Evolutionary conservation across 768 basidiomycete species (phyloP).

Genomic region (Termitomyces sp.): DNA sequence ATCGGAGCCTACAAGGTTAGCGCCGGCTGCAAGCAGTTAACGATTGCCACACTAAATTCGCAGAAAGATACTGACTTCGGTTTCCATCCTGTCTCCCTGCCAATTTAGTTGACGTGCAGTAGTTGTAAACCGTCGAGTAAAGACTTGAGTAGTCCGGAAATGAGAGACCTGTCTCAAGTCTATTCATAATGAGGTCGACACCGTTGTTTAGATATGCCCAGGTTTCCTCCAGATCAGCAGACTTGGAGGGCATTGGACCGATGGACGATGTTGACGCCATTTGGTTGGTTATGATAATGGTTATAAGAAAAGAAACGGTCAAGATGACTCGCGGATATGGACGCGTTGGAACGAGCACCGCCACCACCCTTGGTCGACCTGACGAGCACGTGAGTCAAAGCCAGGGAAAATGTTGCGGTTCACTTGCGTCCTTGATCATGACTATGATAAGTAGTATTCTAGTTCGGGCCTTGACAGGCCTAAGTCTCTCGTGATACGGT

Average conservation of each 20-base stretch:
- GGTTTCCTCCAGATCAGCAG: conserved; percentile 78
- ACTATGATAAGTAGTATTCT: background rate
- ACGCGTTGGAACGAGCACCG: conserved; percentile 11
- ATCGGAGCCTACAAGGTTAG: conserved; percentile 97
- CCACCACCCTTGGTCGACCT: background rate
- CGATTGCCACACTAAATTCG: conserved; percentile 4
- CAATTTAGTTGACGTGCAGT: conserved; percentile 91
- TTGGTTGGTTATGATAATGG: background rate
- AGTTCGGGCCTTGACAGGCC: background rate
- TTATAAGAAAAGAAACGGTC: background rate
- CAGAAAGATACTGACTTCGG: conserved; percentile 48
- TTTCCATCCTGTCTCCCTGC: conserved; percentile 57
- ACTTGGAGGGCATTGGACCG: conserved; percentile 54
- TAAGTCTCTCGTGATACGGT: background rate
- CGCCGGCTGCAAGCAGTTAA: conserved; percentile 56
- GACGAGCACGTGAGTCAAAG: conserved; percentile 6
- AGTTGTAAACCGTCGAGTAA: conserved; percentile 96
- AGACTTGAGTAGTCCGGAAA: conserved; percentile 67
- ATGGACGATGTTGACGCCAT: conserved; percentile 10
- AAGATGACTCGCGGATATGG: conserved; percentile 5
- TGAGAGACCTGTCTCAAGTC: conserved; percentile 77
- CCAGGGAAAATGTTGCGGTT: no score
- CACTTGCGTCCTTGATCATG: background rate
- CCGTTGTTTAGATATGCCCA: conserved; percentile 82
- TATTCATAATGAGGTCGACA: conserved; percentile 91